phyloP scores from a whole-genome alignment of 257 asterid species.

The Cordia subcordata region DNA sequence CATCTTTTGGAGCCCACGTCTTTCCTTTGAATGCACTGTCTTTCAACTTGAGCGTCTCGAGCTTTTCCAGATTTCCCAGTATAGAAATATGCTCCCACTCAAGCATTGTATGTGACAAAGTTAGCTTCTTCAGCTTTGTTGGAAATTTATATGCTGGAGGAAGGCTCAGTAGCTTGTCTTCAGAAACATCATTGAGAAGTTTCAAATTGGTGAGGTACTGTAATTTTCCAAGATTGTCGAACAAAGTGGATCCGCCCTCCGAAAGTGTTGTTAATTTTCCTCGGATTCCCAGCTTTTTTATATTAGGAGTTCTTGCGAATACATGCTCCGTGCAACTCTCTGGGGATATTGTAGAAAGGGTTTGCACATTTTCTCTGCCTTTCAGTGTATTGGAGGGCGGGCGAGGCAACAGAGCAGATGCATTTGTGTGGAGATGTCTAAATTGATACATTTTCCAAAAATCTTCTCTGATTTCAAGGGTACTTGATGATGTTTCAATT shows the following conservation, averaged over 20 bases:
- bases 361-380: slow-evolving; percentile 36
- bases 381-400: slow-evolving; percentile 33
- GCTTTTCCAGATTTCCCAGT: slow-evolving; percentile 11
- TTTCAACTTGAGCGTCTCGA: slow-evolving; percentile 27
- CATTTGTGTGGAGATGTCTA: slow-evolving; percentile 18
- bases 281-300: slow-evolving; percentile 43
- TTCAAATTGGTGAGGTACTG: slow-evolving; percentile 19
- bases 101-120: slow-evolving; percentile 20
- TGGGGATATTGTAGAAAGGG: slow-evolving; percentile 51
- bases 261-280: slow-evolving; percentile 17
- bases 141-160: slow-evolving; percentile 19
- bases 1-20: slow-evolving; percentile 18
- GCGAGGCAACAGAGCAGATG: slow-evolving; percentile 16
- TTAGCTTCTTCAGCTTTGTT: slow-evolving; percentile 12
- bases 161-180: slow-evolving; percentile 12
- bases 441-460: slow-evolving; percentile 17
- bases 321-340: slow-evolving; percentile 54
- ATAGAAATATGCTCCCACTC: slow-evolving; percentile 28
- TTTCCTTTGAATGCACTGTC: slow-evolving; percentile 21
- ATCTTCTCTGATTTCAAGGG: slow-evolving; percentile 19
- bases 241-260: slow-evolving; percentile 29
- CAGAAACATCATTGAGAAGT: slow-evolving; percentile 13
- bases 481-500: slow-evolving; percentile 11
- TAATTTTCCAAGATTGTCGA: slow-evolving; percentile 7
- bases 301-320: slow-evolving; percentile 35